A percentile compares a stretch with the other conserved stretches of the same genome.
These are phyloP conservation scores for Podospora pseudopauciseta DNA, from an alignment of 495 filamentous ascomycete species.

Conservation along the genomic window DNA sequence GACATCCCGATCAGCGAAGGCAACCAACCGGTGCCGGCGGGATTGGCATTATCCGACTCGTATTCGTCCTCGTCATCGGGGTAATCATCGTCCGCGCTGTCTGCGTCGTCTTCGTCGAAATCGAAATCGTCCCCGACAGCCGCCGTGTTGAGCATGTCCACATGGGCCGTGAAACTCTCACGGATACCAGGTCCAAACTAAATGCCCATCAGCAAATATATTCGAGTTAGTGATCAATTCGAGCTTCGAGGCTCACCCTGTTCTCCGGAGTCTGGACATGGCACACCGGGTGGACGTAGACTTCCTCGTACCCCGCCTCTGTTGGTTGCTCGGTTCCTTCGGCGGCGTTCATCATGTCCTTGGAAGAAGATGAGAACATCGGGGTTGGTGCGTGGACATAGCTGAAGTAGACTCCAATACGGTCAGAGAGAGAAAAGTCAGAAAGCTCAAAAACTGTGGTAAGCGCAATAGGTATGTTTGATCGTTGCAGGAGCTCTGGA, in stretches of 20 bases:
- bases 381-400: background rate
- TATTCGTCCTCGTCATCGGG: slow-evolving; percentile 21
- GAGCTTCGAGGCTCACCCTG: slow-evolving; percentile 23
- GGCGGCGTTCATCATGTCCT: slow-evolving; percentile 6
- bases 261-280: slow-evolving; percentile 31
- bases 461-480: background rate
- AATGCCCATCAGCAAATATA: background rate
- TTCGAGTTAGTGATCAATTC: background rate
- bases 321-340: background rate
- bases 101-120: slow-evolving; percentile 24
- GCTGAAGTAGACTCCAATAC: background rate
- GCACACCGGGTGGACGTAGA: slow-evolving; percentile 23
- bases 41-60: slow-evolving; percentile 9
- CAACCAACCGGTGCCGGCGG: no score
- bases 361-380: background rate
- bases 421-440: background rate
- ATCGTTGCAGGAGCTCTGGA: background rate
- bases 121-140: slow-evolving; percentile 15
- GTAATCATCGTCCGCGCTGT: slow-evolving; percentile 12
- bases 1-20: no score
- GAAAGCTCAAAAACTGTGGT: background rate
- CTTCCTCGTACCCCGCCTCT: slow-evolving; percentile 11
- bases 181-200: slow-evolving; percentile 29
- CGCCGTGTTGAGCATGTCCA: background rate
- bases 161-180: slow-evolving; percentile 7